A percentile compares a stretch with the other conserved stretches of the same genome.
Evolutionary conservation across 345 rosid species (phyloP).

Genomic region (Bretschneidera sinensis): DNA sequence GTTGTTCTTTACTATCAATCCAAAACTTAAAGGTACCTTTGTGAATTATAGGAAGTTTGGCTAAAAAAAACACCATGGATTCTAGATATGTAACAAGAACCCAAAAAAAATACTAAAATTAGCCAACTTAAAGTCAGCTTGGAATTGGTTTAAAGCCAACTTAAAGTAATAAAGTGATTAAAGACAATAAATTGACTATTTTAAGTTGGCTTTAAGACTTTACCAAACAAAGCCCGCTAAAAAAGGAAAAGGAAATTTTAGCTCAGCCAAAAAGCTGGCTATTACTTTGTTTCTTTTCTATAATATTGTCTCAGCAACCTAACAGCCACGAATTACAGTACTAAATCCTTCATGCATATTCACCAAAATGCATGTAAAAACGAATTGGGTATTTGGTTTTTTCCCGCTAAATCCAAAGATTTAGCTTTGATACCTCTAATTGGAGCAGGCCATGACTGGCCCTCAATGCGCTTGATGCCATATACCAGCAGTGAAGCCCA

Average conservation of each 20-base stretch:
- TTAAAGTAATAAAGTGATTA: too few relatives aligned
- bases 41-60: too few relatives aligned
- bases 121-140: too few relatives aligned
- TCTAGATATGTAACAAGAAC: too few relatives aligned
- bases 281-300: neutral
- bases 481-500: conserved; percentile 85
- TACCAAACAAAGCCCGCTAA: neutral
- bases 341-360: neutral
- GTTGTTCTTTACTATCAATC: too few relatives aligned
- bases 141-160: too few relatives aligned
- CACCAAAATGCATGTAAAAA: neutral
- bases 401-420: neutral
- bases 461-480: conserved; percentile 93
- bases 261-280: neutral
- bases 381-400: neutral
- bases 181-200: too few relatives aligned
- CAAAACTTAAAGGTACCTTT: too few relatives aligned
- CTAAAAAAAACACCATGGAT: too few relatives aligned
- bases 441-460: conserved; percentile 92
- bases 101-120: too few relatives aligned
- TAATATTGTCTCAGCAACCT: conserved; percentile 2
- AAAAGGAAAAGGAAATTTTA: neutral
- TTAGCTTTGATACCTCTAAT: conserved; percentile 45
- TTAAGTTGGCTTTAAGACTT: too few relatives aligned
- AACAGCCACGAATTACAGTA: conserved; percentile 3